These are phyloP conservation scores for Stagonosporopsis tanaceti DNA, from an alignment of 2,329 filamentous ascomycete genomes.

Conservation along the genomic window DNA sequence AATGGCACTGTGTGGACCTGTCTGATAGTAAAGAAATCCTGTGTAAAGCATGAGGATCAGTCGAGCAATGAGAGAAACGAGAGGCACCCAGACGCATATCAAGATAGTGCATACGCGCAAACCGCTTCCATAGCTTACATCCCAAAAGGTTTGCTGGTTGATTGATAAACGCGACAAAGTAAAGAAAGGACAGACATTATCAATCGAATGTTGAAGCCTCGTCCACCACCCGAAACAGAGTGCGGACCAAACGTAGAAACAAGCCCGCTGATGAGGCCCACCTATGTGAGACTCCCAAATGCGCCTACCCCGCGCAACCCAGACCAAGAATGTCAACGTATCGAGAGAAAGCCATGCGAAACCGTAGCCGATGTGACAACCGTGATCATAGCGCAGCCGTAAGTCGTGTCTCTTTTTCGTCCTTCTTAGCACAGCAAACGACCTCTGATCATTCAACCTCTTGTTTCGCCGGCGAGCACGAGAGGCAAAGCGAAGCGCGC, in stretches of 20 bases:
- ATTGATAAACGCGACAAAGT: slow-evolving; percentile 34
- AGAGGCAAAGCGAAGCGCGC: slow-evolving; percentile 28
- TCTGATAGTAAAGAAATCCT: slow-evolving; percentile 7
- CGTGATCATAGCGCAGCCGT: slow-evolving; percentile 36
- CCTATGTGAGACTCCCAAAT: slow-evolving; percentile 15
- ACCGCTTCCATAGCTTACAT: slow-evolving; percentile 34
- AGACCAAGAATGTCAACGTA: slow-evolving; percentile 24
- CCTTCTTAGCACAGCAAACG: slow-evolving; percentile 23
- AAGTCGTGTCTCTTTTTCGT: slow-evolving; percentile 32
- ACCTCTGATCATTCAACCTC: slow-evolving; percentile 26
- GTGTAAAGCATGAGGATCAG: slow-evolving; percentile 1
- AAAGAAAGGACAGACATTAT: slow-evolving; percentile 41
- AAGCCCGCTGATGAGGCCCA: slow-evolving; percentile 19
- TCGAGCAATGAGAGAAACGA: slow-evolving; percentile 2
- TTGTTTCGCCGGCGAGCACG: slow-evolving; percentile 37
- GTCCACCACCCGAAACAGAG: slow-evolving; percentile 22
- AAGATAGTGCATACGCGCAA: slow-evolving; percentile 16
- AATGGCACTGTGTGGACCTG: slow-evolving; percentile 1
- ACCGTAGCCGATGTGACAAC: slow-evolving; percentile 30
- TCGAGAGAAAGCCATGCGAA: slow-evolving; percentile 24
- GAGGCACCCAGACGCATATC: slow-evolving; percentile 5
- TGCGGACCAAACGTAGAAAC: slow-evolving; percentile 23
- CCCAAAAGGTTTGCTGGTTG: slow-evolving; percentile 30
- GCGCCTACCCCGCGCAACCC: slow-evolving; percentile 24
- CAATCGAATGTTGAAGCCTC: slow-evolving; percentile 18